A percentile compares a stretch with the other conserved stretches of the same genome.
Evolutionary conservation across 257 asterid genomes (phyloP).

Genomic region (Solanum acaule): DNA sequence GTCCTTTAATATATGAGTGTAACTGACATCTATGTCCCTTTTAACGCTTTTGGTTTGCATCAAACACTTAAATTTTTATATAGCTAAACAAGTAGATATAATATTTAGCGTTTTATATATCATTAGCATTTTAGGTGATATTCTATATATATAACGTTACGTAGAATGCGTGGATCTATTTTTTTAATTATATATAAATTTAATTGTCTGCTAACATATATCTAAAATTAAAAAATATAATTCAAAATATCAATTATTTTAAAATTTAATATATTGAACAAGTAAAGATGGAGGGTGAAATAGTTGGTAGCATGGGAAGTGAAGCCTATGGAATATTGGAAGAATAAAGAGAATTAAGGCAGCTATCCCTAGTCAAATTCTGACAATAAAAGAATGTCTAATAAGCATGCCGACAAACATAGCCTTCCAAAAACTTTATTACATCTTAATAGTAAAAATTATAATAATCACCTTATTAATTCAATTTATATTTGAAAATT

Average conservation of each 20-base stretch:
- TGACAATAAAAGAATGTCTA: conserved; percentile 7
- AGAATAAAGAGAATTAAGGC: conserved; percentile 5
- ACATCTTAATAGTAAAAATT: neutral
- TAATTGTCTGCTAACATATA: no score
- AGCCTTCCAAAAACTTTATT: conserved; percentile 4
- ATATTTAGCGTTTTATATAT: rapidly evolving
- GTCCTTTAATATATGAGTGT: neutral
- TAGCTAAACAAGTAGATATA: neutral
- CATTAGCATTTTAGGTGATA: no score
- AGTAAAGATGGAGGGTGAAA: neutral
- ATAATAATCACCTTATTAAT: neutral
- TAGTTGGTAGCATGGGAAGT: neutral
- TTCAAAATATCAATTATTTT: no score
- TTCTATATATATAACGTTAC: rapidly evolving
- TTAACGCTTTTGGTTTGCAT: no score
- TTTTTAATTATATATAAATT: no score
- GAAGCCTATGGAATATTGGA: conserved; percentile 10
- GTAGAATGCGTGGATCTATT: rapidly evolving
- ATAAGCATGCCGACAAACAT: conserved; percentile 5
- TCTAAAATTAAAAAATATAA: no score
- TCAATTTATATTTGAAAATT: neutral
- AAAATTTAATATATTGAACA: no score
- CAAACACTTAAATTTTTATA: neutral
- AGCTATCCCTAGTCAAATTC: conserved; percentile 10
- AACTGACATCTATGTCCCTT: neutral